Base-by-base conservation (phyloP, 208 protist species). In the Zelonia costaricensis region DNA sequence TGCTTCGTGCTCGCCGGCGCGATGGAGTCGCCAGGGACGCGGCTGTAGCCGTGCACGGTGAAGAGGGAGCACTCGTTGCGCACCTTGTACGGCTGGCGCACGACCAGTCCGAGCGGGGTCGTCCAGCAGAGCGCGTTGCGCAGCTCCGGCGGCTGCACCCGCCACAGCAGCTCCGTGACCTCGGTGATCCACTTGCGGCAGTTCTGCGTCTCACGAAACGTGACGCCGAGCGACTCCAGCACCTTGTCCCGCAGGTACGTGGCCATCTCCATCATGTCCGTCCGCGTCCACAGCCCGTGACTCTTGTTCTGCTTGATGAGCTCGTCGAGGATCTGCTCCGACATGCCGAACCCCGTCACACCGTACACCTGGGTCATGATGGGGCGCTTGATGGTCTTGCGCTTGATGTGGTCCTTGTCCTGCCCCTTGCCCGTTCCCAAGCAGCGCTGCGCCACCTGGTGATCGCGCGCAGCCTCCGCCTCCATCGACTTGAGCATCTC, bases 351-450 rank as follows among this genome's bases (percentile, higher is more conserved):
- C 57, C 86, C 91, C 0, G 98, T 99, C 9, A 99, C 98, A 57
- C 98, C 98, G 79, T 98, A 98, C 23, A 98, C 95, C 63, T 94
- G 88, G 0, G 98, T 99, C 98, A 99, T 99, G 61, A 99, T 98
- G 28, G 98, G 98, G 51, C 98, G 97, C 86, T 99, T 99, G 59
- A 99, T 98, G 1, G 98, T 95, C 73, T 99, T 99, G 27, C 98
- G 89, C 45, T 88, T 93, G 57, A 99, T 91, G 58, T 97, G 94
- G 57, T 95, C 80, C 28, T 81, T 56, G 58, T 99, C 88, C 43
- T 90, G 66, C 8, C 87, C 85, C 60, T 82, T 78, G 23, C 91
- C 91, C 12, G 86, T 91, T 25, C 88, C 88, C 52, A 94, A 45
- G 69, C 88, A 92, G 28, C 91, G 82, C 60, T 92, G 80, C 12